phyloP scores from a whole-genome alignment of 441 rosid genomes.

The Gossypium trilobum region DNA sequence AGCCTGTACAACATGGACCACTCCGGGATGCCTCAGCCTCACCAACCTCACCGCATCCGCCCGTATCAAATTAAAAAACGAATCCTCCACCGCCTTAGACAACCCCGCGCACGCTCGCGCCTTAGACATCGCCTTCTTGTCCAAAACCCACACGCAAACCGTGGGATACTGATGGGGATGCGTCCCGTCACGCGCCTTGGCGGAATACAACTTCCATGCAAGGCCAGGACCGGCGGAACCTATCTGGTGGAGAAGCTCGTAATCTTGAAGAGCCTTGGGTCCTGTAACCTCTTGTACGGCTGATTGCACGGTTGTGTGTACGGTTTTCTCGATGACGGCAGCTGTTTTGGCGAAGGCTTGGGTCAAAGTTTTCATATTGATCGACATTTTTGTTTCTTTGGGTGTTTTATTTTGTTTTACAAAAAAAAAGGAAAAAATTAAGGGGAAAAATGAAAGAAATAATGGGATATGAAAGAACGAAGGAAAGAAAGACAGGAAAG shows the following conservation, averaged over 20 bases:
- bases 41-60: slow-evolving; percentile 71
- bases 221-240: slow-evolving; percentile 90
- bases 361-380: not conserved
- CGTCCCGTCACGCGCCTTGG: slow-evolving; percentile 67
- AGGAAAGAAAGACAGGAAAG: no score
- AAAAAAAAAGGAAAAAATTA: no score
- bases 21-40: slow-evolving; percentile 84
- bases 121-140: slow-evolving; percentile 67
- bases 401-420: no score
- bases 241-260: slow-evolving; percentile 65
- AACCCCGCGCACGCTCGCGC: slow-evolving; percentile 59
- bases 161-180: slow-evolving; percentile 71
- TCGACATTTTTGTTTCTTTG: not conserved
- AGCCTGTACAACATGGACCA: slow-evolving; percentile 91
- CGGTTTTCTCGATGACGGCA: not conserved
- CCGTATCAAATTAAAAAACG: slow-evolving; percentile 63
- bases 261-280: not conserved
- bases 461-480: no score
- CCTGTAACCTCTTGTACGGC: not conserved
- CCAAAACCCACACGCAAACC: slow-evolving; percentile 89
- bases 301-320: not conserved
- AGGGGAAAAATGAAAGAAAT: no score
- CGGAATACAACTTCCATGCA: slow-evolving; percentile 78
- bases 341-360: not conserved
- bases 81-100: slow-evolving; percentile 66